A percentile compares a stretch with the other conserved stretches of the same genome.
These are phyloP conservation scores for Posidonia oceanica DNA, from an alignment of 116 monocot genomes.

Conservation along the genomic window DNA sequence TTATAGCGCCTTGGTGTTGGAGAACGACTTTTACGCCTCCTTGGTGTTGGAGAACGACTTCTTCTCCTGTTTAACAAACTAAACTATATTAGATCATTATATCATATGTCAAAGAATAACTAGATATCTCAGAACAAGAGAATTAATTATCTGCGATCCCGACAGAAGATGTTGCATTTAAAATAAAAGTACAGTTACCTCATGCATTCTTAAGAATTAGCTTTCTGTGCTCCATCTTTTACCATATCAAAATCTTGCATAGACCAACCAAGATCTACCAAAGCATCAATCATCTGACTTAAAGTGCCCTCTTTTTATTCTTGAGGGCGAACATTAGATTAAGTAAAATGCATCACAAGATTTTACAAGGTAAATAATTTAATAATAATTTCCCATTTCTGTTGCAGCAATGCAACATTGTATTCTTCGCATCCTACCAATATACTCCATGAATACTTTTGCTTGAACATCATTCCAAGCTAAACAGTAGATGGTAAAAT, in stretches of 20 bases:
- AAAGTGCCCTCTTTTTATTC: background rate
- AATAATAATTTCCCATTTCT: too few relatives aligned
- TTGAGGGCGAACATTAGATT: background rate
- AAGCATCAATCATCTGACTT: constrained; percentile 5
- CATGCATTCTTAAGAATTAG: constrained; percentile 37
- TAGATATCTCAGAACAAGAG: too few relatives aligned
- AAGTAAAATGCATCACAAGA: background rate
- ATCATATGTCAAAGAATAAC: background rate
- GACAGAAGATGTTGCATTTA: constrained; percentile 3
- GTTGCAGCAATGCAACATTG: too few relatives aligned
- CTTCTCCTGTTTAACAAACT: constrained; percentile 36
- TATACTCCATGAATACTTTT: background rate
- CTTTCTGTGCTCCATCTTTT: constrained; percentile 46
- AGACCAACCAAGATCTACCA: constrained; percentile 21
- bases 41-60: constrained; percentile 72
- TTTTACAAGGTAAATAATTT: background rate
- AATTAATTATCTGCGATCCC: background rate
- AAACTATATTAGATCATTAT: constrained; percentile 1
- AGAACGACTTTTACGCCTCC: constrained; percentile 62
- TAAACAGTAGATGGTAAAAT: background rate
- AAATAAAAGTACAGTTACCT: constrained; percentile 32
- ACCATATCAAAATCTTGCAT: constrained; percentile 20
- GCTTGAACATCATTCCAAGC: background rate
- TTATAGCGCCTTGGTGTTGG: constrained; percentile 52
- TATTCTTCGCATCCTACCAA: background rate